phyloP scores from a whole-genome alignment of 176 grass and related monocot species.

The Musa schizocarpa region DNA sequence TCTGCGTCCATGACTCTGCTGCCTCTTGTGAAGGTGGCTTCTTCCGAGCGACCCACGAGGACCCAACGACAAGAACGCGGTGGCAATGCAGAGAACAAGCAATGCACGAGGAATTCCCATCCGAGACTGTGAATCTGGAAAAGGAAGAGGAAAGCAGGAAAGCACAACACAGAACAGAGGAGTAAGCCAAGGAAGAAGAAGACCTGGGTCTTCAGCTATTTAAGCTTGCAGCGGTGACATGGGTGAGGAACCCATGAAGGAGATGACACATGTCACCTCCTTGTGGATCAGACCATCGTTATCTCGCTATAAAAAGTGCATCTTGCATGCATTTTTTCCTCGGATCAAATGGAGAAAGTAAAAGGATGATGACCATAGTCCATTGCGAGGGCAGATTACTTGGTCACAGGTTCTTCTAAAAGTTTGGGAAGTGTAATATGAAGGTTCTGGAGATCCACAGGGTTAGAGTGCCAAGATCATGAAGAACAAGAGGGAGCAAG shows the following conservation, averaged over 20 bases:
- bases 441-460: constrained; percentile 5
- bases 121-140: background rate
- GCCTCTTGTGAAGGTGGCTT: constrained; percentile 54
- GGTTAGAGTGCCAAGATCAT: background rate
- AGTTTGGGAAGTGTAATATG: background rate
- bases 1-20: constrained; percentile 23
- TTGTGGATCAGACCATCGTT: background rate
- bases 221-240: constrained; percentile 6
- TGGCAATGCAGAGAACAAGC: constrained; percentile 11
- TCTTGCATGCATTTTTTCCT: background rate
- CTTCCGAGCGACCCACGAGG: constrained; percentile 30
- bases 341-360: background rate
- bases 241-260: constrained; percentile 1
- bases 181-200: constrained; percentile 16
- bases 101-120: constrained; percentile 20
- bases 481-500: background rate
- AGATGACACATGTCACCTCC: constrained; percentile 21
- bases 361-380: background rate
- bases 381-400: background rate
- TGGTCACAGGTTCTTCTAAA: background rate
- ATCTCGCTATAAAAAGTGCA: background rate
- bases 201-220: constrained; percentile 4
- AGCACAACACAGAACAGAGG: background rate
- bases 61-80: constrained; percentile 19
- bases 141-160: background rate